Base-by-base conservation (phyloP, 2,329 filamentous ascomycete genomes). In the Trichoderma afroharzianum region DNA sequence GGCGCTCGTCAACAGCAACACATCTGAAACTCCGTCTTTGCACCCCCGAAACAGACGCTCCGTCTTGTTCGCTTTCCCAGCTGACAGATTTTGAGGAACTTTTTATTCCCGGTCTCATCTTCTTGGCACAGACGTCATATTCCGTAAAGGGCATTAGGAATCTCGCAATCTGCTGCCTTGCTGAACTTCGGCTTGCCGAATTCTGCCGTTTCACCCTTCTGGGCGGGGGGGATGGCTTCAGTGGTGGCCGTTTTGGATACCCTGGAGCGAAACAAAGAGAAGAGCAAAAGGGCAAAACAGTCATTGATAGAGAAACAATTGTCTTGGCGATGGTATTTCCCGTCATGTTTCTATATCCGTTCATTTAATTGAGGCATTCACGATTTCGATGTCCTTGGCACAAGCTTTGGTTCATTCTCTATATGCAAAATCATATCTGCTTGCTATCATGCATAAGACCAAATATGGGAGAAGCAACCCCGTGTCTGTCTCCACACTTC, bases 61-160 rank as follows among this genome's bases (percentile, higher is more conserved):
- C 67, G 55, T 36, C 28, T 63, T 70, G 43, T 3, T 43, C n/a
- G 18, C 26, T 12, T 24, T 11, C 30, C 32, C 39, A 11, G 18
- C 63, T 63, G 47, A 63, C 59, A 47, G 32, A 30, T 43, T 18
- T 43, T 57, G 9, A 36, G 59, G 61, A 58, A 30, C 28, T n/a
- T 21, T 21, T 36, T 50, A 59, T 50, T 64, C 53, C 68, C 68
- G 61, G 62, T 58, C 53, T 71, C 68, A 58, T 21, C 50, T 63
- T 63, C 47, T 71, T 71, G 61, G 68, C 53, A 59, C 18, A 43
- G 67, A 66, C 61, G 59, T 64, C 68, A 64, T 64, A 33, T 7
- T 18, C 21, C n/a, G 15, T 5, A 15, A 64, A 50, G 62, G 18
- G 39, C 43, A 50, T 50, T 50, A 0, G 18, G 62, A 64, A 53